Percentiles rank a stretch among this genome's conserved stretches.
These are phyloP conservation scores for Fusarium caatingaense DNA, from an alignment of 2,329 filamentous ascomycete species.

Conservation along the genomic window DNA sequence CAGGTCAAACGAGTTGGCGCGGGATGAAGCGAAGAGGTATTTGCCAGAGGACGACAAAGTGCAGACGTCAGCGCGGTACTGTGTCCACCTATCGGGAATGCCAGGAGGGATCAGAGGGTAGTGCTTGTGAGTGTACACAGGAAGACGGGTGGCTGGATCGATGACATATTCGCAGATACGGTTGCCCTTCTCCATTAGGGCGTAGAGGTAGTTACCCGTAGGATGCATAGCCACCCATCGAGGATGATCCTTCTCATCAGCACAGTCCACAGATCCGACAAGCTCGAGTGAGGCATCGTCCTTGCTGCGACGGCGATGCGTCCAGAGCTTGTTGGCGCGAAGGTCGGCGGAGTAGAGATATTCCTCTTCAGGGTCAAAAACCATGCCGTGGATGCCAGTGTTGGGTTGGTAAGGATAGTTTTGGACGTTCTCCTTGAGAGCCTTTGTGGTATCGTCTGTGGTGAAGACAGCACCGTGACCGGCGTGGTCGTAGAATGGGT, in stretches of 20 bases:
- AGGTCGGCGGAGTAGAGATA: conserved; percentile 85
- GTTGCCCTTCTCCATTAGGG: conserved; percentile 91
- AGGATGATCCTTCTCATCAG: conserved; percentile 78
- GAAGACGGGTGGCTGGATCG: conserved; percentile 77
- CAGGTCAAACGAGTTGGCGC: conserved; percentile 78
- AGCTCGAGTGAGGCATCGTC: conserved; percentile 64
- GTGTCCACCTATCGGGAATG: conserved; percentile 63
- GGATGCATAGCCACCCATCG: conserved; percentile 90
- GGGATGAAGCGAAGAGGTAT: conserved; percentile 87
- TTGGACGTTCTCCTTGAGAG: conserved; percentile 73
- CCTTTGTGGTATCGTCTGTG: conserved; percentile 63
- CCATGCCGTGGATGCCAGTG: conserved; percentile 84
- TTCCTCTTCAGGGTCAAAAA: conserved; percentile 78
- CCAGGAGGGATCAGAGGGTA: conserved; percentile 86
- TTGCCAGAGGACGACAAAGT: conserved; percentile 74
- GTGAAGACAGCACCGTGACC: conserved; percentile 83
- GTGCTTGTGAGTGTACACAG: conserved; percentile 79
- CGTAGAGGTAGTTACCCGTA: conserved; percentile 82
- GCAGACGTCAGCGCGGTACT: conserved; percentile 90
- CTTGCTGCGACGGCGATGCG: conserved; percentile 74
- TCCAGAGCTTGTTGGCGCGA: conserved; percentile 84
- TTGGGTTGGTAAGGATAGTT: conserved; percentile 77
- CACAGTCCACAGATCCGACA: conserved; percentile 78
- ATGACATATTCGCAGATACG: conserved; percentile 84
- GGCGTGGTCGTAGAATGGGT: conserved; percentile 89